Evolutionary conservation across 345 rosid genomes (phyloP).

Genomic region (Acer yangbiense): DNA sequence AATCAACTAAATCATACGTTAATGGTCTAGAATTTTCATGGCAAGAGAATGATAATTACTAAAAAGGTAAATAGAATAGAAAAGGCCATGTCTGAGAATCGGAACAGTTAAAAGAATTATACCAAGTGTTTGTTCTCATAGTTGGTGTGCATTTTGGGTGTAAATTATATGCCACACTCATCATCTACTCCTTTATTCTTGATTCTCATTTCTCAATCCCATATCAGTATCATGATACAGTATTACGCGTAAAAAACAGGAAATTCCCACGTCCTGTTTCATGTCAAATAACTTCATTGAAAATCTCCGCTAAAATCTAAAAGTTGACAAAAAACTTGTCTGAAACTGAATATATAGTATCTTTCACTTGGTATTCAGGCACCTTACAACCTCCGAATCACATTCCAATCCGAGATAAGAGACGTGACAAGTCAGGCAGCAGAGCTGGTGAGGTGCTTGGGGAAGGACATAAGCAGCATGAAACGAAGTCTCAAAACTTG

Average conservation of each 20-base stretch:
- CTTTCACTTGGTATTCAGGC: constrained; percentile 38
- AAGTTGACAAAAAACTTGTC: too few relatives aligned
- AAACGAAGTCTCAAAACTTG: constrained; percentile 37
- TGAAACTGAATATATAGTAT: too few relatives aligned
- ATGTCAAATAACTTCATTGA: neutral
- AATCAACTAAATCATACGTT: neutral
- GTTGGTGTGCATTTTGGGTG: constrained; percentile 20
- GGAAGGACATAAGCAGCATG: constrained; percentile 56
- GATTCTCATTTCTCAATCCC: constrained; percentile 14
- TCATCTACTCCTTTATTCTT: constrained; percentile 4
- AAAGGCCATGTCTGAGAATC: constrained; percentile 6
- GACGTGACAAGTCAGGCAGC: constrained; percentile 58
- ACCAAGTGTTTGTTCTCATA: constrained; percentile 23
- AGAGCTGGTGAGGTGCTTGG: constrained; percentile 50
- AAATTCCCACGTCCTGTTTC: constrained; percentile 19
- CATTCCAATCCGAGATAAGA: constrained; percentile 50
- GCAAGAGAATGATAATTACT: constrained; percentile 20
- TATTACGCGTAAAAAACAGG: neutral
- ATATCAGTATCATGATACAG: neutral
- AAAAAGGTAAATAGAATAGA: too few relatives aligned
- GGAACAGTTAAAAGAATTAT: constrained; percentile 15
- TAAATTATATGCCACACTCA: neutral
- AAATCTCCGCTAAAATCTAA: too few relatives aligned
- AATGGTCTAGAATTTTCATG: constrained; percentile 14
- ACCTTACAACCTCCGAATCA: constrained; percentile 48